Conservation (phyloP, 1,284 basidiomycete genomes). For the Vanrija sp. region DNA sequence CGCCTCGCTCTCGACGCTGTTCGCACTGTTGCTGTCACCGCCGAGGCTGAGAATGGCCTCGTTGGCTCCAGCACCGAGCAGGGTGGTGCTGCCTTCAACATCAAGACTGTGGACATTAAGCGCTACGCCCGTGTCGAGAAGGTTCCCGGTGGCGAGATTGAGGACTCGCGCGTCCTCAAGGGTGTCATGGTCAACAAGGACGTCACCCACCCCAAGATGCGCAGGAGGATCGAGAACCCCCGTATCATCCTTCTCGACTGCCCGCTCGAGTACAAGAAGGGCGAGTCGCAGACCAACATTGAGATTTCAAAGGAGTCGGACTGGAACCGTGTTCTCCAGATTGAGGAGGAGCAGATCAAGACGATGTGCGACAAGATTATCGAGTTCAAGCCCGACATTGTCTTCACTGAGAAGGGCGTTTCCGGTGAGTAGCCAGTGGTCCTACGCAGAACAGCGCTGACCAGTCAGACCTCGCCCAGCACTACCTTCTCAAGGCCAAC, state of each 20-base stretch:
- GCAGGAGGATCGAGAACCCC: slow-evolving; percentile 84
- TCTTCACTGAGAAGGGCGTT: slow-evolving; percentile 97
- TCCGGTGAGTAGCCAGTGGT: slow-evolving; percentile 53
- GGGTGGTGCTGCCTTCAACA: slow-evolving; percentile 42
- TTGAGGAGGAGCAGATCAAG: slow-evolving; percentile 98
- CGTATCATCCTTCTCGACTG: slow-evolving; percentile 90
- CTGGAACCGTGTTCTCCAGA: slow-evolving; percentile 87
- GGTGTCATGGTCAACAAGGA: slow-evolving; percentile 99
- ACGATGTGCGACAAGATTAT: slow-evolving; percentile 78
- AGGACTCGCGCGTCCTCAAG: slow-evolving; percentile 78
- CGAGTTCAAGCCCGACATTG: slow-evolving; percentile 90
- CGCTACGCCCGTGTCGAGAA: slow-evolving; percentile 97
- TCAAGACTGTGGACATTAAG: slow-evolving; percentile 94
- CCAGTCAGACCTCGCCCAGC: slow-evolving; percentile 74
- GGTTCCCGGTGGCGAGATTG: slow-evolving; percentile 94
- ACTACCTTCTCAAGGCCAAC: slow-evolving; percentile 82
- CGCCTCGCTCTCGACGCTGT: slow-evolving; percentile 88
- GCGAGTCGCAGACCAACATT: slow-evolving; percentile 97
- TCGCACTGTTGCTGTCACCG: slow-evolving; percentile 65
- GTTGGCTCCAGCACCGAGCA: slow-evolving; percentile 49
- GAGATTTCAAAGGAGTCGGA: slow-evolving; percentile 93
- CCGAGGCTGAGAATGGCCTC: slow-evolving; percentile 48
- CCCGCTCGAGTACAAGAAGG: slow-evolving; percentile 98
- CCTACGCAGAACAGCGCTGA: too few species aligned
- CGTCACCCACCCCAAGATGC: slow-evolving; percentile 96